Base-by-base conservation (phyloP, 2,329 filamentous ascomycete genomes). In the Monosporascus sp. region DNA sequence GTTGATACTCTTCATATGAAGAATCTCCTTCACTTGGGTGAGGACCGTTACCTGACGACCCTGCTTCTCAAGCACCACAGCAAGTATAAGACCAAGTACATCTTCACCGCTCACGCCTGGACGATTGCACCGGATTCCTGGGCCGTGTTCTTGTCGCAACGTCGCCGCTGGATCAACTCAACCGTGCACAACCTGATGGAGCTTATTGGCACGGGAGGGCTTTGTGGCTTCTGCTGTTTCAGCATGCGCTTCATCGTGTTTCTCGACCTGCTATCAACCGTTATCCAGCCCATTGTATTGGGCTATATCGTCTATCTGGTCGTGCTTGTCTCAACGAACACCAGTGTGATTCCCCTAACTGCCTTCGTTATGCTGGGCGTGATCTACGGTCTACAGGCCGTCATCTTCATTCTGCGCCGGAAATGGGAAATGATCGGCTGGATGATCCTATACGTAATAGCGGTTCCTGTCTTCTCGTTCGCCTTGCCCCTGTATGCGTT, bases 401-500 rank as follows among this genome's bases (percentile, higher is more conserved):
- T 97, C 67, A 97, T 99, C 70, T 99, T 99, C 77, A 96, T 97
- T 64, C 67, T 97, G 52, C 88, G 90, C 54, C 88, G 93, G 65
- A 97, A 97, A 76, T 99, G 94, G 94, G 93, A 99, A 70, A 97
- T 97, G 93, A 88, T 99, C 62, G 94, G 93, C 37, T 99, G 94
- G 94, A 97, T 99, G 91, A 79, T 99, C 61, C 84, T 99, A 58
- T 99, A 99, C 72, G 82, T 99, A 55, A 58, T 94, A 31, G 93
- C 94, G 51, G 88, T 96, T 56, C 93, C 93, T 1, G 83, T 99
- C 58, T 99, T 96, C 79, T 87, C 89, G 44, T 90, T 96, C 58
- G 91, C 82, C 54, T 80, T 99, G 45, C 94, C 94, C 1, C 75
- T 99, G 27, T 97, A 97, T 71, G 81, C 93, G 48, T 99, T 99